Conservation (phyloP, 805 yeast genomes). For the Starmerella vitae region DNA sequence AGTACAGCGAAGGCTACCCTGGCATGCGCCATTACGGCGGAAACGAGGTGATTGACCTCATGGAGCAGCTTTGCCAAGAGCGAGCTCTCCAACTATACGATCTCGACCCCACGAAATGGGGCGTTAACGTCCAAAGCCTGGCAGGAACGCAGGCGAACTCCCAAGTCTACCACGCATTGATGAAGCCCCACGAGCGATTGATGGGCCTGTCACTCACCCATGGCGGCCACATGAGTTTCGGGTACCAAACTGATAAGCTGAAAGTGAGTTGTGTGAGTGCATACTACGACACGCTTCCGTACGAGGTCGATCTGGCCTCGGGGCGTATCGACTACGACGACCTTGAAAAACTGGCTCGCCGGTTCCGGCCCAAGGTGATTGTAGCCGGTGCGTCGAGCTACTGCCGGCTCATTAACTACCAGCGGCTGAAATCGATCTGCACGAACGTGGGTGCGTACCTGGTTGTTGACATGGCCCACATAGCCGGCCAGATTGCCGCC, state of each 20-base stretch:
- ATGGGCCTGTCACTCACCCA: slow-evolving; percentile 98
- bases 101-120: slow-evolving; percentile 75
- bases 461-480: slow-evolving; percentile 96
- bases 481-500: slow-evolving; percentile 89
- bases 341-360: slow-evolving; percentile 72
- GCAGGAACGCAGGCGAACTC: slow-evolving; percentile 97
- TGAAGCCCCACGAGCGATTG: slow-evolving; percentile 89
- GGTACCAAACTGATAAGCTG: slow-evolving; percentile 87
- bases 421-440: slow-evolving; percentile 88
- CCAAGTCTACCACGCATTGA: slow-evolving; percentile 86
- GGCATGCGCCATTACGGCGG: slow-evolving; percentile 99
- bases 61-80: slow-evolving; percentile 81
- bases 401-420: slow-evolving; percentile 89
- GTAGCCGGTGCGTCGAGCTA: slow-evolving; percentile 98
- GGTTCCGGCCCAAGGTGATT: slow-evolving; percentile 88
- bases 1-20: slow-evolving; percentile 97
- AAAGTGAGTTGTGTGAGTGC: slow-evolving; percentile 92
- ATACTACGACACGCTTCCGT: slow-evolving; percentile 96
- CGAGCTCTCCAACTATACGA: slow-evolving; percentile 85
- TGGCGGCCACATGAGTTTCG: slow-evolving; percentile 97
- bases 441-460: slow-evolving; percentile 92
- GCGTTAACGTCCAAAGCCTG: slow-evolving; percentile 90
- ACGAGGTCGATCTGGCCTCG: slow-evolving; percentile 79
- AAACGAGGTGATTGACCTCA: slow-evolving; percentile 87
- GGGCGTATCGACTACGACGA: slow-evolving; percentile 94